Percentiles rank a stretch among this genome's conserved stretches.
Evolutionary conservation across 1,284 basidiomycete species (phyloP).

Genomic region (Sporisorium scitamineum): DNA sequence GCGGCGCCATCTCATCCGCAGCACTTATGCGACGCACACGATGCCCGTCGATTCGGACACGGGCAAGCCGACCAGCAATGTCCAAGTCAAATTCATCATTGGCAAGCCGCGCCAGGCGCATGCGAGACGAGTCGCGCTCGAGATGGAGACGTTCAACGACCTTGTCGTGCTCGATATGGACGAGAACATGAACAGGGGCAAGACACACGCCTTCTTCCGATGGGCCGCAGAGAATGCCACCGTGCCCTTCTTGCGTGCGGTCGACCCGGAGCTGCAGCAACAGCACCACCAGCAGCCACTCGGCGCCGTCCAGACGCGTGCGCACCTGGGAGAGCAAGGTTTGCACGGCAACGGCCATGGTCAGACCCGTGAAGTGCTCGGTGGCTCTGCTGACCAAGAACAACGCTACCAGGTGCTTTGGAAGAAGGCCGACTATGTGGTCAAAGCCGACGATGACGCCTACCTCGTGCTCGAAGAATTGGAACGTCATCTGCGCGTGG

Average conservation of each 20-base stretch:
- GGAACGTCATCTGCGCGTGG: constrained; percentile 65
- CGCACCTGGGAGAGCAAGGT: constrained; percentile 5
- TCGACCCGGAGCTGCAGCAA: constrained; percentile 20
- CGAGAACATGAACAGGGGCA: constrained; percentile 93
- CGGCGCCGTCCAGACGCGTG: not conserved
- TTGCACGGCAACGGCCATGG: constrained; percentile 32
- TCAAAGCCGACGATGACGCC: constrained; percentile 68
- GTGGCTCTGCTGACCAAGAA: constrained; percentile 24
- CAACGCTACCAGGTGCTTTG: constrained; percentile 60
- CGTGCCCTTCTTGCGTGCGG: constrained; percentile 75
- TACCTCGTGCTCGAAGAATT: constrained; percentile 66
- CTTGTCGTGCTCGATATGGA: constrained; percentile 83
- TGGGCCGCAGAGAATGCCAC: constrained; percentile 93
- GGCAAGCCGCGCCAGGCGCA: constrained; percentile 84
- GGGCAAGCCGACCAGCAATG: constrained; percentile 74
- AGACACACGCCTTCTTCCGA: constrained; percentile 82
- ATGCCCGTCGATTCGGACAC: constrained; percentile 64
- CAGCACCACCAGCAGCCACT: constrained; percentile 6
- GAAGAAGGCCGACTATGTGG: constrained; percentile 68
- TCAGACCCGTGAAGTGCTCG: constrained; percentile 44
- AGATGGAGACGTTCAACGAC: constrained; percentile 93
- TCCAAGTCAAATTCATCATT: constrained; percentile 89
- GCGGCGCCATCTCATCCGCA: constrained; percentile 87
- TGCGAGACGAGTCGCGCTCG: constrained; percentile 83
- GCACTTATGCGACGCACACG: constrained; percentile 85